Evolutionary conservation across 768 basidiomycete species (phyloP).

Genomic region (Coprinopsis sp.): DNA sequence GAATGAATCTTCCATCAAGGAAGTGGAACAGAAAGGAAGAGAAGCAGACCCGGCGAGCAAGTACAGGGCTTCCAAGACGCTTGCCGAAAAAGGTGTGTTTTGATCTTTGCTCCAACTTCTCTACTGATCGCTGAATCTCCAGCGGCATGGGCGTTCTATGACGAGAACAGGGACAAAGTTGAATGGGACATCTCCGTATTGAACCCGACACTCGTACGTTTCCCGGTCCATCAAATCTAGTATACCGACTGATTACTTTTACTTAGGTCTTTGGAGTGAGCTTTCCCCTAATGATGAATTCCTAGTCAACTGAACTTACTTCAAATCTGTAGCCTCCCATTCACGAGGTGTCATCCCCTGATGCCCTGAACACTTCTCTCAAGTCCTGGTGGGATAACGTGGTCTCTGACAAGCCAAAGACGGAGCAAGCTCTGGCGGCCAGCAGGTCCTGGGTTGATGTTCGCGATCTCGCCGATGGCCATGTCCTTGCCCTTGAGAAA

Average conservation of each 20-base stretch:
- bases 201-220: slow-evolving; percentile 3
- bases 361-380: background rate
- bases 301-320: background rate
- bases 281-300: background rate
- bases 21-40: slow-evolving; percentile 45
- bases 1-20: slow-evolving; percentile 46
- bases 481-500: slow-evolving; percentile 10
- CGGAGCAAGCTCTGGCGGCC: background rate
- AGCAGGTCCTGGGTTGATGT: slow-evolving; percentile 7
- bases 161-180: background rate
- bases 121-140: background rate
- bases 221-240: background rate
- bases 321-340: background rate
- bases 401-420: background rate
- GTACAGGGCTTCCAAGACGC: slow-evolving; percentile 58
- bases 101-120: too few species aligned
- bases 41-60: slow-evolving; percentile 32
- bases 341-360: background rate
- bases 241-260: background rate
- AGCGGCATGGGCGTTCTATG: background rate
- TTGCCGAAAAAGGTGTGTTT: slow-evolving; percentile 53
- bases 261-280: background rate
- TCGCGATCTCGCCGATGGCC: slow-evolving; percentile 7
- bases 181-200: slow-evolving; percentile 8
- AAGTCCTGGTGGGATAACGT: background rate